phyloP scores from a whole-genome alignment of 495 filamentous ascomycete species.

The Penicillium canariense region DNA sequence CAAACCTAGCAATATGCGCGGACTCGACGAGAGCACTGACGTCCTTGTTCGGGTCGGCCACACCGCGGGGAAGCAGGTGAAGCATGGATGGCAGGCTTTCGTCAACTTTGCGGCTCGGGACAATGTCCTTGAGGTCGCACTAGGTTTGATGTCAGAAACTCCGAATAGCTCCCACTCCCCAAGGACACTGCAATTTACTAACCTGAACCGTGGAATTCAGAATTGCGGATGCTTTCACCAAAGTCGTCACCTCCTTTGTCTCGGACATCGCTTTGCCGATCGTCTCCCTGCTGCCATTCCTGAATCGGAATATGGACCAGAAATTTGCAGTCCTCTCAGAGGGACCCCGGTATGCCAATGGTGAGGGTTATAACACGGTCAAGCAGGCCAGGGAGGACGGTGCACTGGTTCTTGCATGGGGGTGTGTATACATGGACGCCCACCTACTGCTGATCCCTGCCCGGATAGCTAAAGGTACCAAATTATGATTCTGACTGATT shows the following conservation, averaged over 20 bases:
- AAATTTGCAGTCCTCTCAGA: conserved; percentile 66
- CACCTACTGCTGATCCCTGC: background rate
- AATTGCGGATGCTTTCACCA: conserved; percentile 69
- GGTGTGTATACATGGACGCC: conserved; percentile 38
- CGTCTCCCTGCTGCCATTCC: conserved; percentile 64
- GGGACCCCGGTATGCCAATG: conserved; percentile 49
- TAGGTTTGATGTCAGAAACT: conserved; percentile 64
- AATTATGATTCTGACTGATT: background rate
- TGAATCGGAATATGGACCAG: conserved; percentile 70
- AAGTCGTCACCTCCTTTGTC: conserved; percentile 69
- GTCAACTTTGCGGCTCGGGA: conserved; percentile 69
- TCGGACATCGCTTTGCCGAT: conserved; percentile 68
- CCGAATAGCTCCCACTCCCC: background rate
- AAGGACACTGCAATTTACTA: background rate
- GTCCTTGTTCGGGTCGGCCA: conserved; percentile 27
- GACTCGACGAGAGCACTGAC: conserved; percentile 31
- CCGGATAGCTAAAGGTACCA: background rate
- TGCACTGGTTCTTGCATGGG: conserved; percentile 69
- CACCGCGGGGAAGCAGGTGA: conserved; percentile 33
- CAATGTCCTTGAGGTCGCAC: conserved; percentile 73
- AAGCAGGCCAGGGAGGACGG: conserved; percentile 66
- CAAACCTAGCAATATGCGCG: conserved; percentile 25
- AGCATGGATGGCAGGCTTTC: conserved; percentile 58
- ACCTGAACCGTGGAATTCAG: conserved; percentile 31
- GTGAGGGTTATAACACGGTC: conserved; percentile 64